These are phyloP conservation scores for Polytrichum formosum DNA, from an alignment of 225 moss, liverwort and hornwort genomes.

Conservation along the genomic window DNA sequence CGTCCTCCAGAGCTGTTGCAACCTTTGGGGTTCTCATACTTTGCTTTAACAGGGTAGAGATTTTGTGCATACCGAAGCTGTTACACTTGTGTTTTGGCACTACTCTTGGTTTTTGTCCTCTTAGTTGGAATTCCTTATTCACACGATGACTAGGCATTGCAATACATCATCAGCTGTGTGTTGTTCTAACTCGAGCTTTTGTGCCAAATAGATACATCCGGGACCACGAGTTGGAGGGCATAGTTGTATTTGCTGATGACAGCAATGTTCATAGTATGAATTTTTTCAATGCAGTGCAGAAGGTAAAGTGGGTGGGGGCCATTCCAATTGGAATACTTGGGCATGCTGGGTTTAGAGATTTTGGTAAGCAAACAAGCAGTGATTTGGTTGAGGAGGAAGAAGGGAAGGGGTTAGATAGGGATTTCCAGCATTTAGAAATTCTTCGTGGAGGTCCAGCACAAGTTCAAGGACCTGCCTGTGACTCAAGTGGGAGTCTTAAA, in stretches of 20 bases:
- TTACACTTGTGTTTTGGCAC: too few relatives aligned
- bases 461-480: conserved; percentile 67
- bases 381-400: conserved; percentile 14
- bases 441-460: conserved; percentile 14
- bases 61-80: too few relatives aligned
- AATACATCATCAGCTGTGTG: too few relatives aligned
- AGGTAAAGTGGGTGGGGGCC: conserved; percentile 75
- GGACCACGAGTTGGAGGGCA: conserved; percentile 67
- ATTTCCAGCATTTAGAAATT: conserved; percentile 12
- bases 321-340: conserved; percentile 76
- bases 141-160: too few relatives aligned
- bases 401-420: conserved; percentile 2
- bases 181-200: not conserved
- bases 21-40: too few relatives aligned
- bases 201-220: conserved; percentile 50
- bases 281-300: conserved; percentile 72
- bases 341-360: conserved; percentile 42
- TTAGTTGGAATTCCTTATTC: too few relatives aligned
- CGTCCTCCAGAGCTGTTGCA: too few relatives aligned
- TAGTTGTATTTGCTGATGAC: conserved; percentile 87
- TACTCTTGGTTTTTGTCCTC: too few relatives aligned
- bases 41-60: too few relatives aligned
- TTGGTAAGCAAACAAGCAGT: conserved; percentile 21
- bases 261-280: conserved; percentile 74
- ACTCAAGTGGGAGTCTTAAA: conserved; percentile 19